phyloP scores from a whole-genome alignment of 257 asterid species.

The Solanum etuberosum region DNA sequence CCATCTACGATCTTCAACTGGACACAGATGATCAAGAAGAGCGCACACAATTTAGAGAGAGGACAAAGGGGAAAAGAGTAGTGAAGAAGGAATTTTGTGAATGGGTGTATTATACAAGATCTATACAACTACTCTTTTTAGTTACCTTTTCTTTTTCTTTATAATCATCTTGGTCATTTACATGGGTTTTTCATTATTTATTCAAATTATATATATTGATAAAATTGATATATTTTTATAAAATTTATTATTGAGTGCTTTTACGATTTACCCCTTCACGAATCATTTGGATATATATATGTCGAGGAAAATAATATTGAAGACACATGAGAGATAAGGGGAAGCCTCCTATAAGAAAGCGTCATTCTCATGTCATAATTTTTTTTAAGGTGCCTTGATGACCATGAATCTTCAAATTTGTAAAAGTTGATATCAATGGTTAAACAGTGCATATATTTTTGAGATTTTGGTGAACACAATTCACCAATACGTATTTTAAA shows the following conservation, averaged over 20 bases:
- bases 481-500: background rate
- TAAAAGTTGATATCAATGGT: background rate
- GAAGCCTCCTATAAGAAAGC: too few relatives aligned
- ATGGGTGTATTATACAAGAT: background rate
- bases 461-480: too few relatives aligned
- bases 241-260: too few relatives aligned
- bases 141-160: too few relatives aligned
- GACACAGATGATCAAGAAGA: background rate
- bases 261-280: background rate
- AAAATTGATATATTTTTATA: too few relatives aligned
- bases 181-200: background rate
- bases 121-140: background rate
- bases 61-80: background rate
- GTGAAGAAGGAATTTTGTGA: background rate
- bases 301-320: too few relatives aligned
- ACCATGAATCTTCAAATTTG: background rate
- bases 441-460: too few relatives aligned
- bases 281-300: too few relatives aligned
- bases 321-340: too few relatives aligned
- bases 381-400: background rate
- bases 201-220: too few relatives aligned
- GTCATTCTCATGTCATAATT: too few relatives aligned
- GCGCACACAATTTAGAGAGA: background rate
- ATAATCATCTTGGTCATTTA: background rate
- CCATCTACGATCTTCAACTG: conserved; percentile 24